Conservation (phyloP, 2,329 filamentous ascomycete genomes). For the Aureobasidium sp. region DNA sequence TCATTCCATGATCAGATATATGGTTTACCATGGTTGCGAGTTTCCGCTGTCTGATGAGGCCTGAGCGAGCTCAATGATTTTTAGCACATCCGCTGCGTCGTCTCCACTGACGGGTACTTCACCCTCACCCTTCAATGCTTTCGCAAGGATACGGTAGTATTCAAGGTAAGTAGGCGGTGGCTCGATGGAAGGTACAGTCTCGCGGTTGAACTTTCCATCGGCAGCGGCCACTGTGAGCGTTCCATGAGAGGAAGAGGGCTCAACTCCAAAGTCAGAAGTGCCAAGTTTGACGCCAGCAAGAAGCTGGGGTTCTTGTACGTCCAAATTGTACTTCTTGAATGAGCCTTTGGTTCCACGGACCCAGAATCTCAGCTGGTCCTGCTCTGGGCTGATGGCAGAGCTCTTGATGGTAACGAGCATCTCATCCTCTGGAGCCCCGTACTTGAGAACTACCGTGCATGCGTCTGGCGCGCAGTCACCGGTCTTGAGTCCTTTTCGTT, state of each 20-base stretch:
- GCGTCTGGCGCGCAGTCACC: slow-evolving; percentile 38
- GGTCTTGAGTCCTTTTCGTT: slow-evolving; percentile 54
- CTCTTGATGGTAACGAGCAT: slow-evolving; percentile 64
- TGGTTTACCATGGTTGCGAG: slow-evolving; percentile 28
- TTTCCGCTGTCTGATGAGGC: slow-evolving; percentile 47
- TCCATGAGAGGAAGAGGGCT: slow-evolving; percentile 49
- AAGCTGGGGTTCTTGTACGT: slow-evolving; percentile 70
- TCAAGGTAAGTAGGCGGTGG: slow-evolving; percentile 58
- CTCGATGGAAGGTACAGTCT: slow-evolving; percentile 51
- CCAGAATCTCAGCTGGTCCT: slow-evolving; percentile 67
- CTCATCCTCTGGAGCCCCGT: slow-evolving; percentile 42
- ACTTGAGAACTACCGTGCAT: slow-evolving; percentile 59
- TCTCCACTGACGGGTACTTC: slow-evolving; percentile 48
- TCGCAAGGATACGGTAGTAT: slow-evolving; percentile 55
- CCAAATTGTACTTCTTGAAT: slow-evolving; percentile 65
- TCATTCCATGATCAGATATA: not conserved
- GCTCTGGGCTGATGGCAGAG: slow-evolving; percentile 59
- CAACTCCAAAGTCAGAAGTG: slow-evolving; percentile 58
- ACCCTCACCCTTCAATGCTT: slow-evolving; percentile 45
- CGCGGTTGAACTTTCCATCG: slow-evolving; percentile 38
- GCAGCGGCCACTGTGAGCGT: slow-evolving; percentile 35
- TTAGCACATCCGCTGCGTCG: slow-evolving; percentile 48
- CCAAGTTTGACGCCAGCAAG: slow-evolving; percentile 55
- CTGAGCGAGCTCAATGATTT: slow-evolving; percentile 49
- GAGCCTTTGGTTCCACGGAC: slow-evolving; percentile 66